A percentile compares a stretch with the other conserved stretches of the same genome.
These are phyloP conservation scores for Suhomyces wounanorum DNA, from an alignment of 1,139 yeast genomes.

Conservation along the genomic window DNA sequence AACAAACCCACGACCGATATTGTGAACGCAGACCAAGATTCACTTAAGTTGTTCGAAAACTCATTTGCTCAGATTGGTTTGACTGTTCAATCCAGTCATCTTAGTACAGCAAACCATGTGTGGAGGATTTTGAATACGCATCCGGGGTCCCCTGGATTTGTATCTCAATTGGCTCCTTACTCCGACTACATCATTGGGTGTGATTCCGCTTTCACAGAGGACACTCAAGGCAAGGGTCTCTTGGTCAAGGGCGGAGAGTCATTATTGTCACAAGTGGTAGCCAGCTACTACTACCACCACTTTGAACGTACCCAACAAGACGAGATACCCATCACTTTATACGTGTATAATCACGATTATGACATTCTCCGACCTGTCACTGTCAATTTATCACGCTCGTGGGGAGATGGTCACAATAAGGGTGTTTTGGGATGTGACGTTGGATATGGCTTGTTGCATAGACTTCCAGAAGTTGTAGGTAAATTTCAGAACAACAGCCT, in stretches of 20 bases:
- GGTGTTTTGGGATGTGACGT: constrained; percentile 94
- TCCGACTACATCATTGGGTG: constrained; percentile 91
- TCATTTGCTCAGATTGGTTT: constrained; percentile 54
- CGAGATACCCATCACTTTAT: constrained; percentile 51
- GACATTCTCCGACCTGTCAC: constrained; percentile 86
- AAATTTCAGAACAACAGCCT: constrained; percentile 40
- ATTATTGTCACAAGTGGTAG: constrained; percentile 65
- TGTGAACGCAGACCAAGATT: constrained; percentile 10
- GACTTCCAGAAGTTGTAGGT: constrained; percentile 72
- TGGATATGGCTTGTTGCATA: constrained; percentile 86
- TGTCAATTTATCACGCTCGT: constrained; percentile 51
- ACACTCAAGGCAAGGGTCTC: constrained; percentile 59
- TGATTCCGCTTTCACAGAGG: constrained; percentile 52
- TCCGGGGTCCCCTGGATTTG: constrained; percentile 80
- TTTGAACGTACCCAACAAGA: constrained; percentile 37
- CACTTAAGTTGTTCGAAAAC: constrained; percentile 21
- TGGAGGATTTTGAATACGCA: constrained; percentile 84
- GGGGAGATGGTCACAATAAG: constrained; percentile 56
- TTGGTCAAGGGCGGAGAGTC: constrained; percentile 87
- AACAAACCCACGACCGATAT: constrained; percentile 22
- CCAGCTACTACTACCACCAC: constrained; percentile 56
- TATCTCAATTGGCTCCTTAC: constrained; percentile 79
- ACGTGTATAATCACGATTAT: constrained; percentile 86
- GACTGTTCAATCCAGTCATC: constrained; percentile 74
- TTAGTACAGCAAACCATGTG: constrained; percentile 75